phyloP scores from a whole-genome alignment of 2,329 filamentous ascomycete genomes.

The Xenoacremonium recifei region DNA sequence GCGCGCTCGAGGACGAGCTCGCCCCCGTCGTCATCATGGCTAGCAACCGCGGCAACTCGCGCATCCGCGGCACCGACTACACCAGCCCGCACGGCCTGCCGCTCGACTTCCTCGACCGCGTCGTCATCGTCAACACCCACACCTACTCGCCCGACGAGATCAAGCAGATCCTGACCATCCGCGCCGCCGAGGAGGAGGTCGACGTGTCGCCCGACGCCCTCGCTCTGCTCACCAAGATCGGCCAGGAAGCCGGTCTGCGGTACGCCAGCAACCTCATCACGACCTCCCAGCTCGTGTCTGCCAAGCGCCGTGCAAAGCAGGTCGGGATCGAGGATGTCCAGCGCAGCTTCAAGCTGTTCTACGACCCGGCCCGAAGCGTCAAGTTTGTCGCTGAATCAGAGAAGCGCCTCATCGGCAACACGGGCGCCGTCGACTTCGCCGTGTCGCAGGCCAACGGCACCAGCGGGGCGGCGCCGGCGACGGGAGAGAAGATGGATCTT shows the following conservation, averaged over 20 bases:
- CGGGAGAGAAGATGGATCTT: conserved; percentile 49
- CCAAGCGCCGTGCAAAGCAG: conserved; percentile 82
- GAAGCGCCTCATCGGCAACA: conserved; percentile 87
- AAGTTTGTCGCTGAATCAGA: conserved; percentile 90
- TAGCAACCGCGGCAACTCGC: conserved; percentile 88
- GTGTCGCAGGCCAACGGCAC: conserved; percentile 39
- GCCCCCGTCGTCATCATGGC: conserved; percentile 99
- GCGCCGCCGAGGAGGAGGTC: conserved; percentile 93
- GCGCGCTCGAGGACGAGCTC: conserved; percentile 89
- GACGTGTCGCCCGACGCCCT: conserved; percentile 88
- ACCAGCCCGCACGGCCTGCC: conserved; percentile 90
- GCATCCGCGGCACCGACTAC: conserved; percentile 92
- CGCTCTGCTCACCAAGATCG: conserved; percentile 92
- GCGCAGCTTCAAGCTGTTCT: conserved; percentile 91
- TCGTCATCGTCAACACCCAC: conserved; percentile 94
- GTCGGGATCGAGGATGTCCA: conserved; percentile 87
- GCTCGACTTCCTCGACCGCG: conserved; percentile 91
- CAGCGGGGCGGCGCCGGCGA: conserved; percentile 17
- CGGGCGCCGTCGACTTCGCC: conserved; percentile 73
- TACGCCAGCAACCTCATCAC: conserved; percentile 99
- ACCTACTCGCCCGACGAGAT: conserved; percentile 82
- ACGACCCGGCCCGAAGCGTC: conserved; percentile 83
- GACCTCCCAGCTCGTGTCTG: conserved; percentile 81
- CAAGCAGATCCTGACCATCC: conserved; percentile 86
- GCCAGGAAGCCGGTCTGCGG: conserved; percentile 83